Evolutionary conservation across 1,284 basidiomycete genomes (phyloP).

Genomic region (Ustilago shanxiensis): DNA sequence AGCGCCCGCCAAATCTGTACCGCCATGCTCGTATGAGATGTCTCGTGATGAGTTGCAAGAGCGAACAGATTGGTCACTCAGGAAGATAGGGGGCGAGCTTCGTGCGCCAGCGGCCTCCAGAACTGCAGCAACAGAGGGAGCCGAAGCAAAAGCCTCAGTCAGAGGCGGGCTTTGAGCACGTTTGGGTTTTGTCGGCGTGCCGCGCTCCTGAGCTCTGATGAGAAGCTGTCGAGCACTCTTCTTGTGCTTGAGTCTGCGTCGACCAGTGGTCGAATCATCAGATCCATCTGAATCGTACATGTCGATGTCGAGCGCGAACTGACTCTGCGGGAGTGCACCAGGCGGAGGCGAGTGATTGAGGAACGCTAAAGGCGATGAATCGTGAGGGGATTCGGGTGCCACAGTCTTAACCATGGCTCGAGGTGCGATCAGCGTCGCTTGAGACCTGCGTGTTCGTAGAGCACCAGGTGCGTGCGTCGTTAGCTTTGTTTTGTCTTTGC

Average conservation of each 20-base stretch:
- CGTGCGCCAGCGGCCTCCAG: slow-evolving; percentile 35
- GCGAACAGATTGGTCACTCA: slow-evolving; percentile 37
- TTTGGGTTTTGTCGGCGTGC: slow-evolving; percentile 60
- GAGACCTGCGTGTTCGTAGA: slow-evolving; percentile 19
- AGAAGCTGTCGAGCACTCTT: slow-evolving; percentile 59
- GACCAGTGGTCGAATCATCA: slow-evolving; percentile 21
- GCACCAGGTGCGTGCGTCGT: slow-evolving; percentile 5
- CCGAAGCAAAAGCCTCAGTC: slow-evolving; percentile 38
- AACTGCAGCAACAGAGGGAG: slow-evolving; percentile 37
- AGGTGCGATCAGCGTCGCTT: slow-evolving; percentile 24
- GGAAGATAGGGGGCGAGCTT: slow-evolving; percentile 35
- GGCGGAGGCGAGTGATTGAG: slow-evolving; percentile 18
- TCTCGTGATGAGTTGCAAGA: slow-evolving; percentile 31
- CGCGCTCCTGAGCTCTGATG: slow-evolving; percentile 59
- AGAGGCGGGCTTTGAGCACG: slow-evolving; percentile 55
- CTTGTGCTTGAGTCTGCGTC: slow-evolving; percentile 37
- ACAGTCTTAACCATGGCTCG: slow-evolving; percentile 30
- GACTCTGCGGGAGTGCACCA: slow-evolving; percentile 14
- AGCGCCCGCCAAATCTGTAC: slow-evolving; percentile 14
- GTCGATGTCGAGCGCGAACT: slow-evolving; percentile 40
- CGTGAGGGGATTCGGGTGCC: slow-evolving; percentile 20
- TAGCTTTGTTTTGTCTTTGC: background rate
- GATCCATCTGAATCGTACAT: slow-evolving; percentile 48
- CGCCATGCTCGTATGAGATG: slow-evolving; percentile 29
- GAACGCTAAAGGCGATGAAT: slow-evolving; percentile 8